Conservation (phyloP, 768 basidiomycete species). For the Trametes sanguinea region DNA sequence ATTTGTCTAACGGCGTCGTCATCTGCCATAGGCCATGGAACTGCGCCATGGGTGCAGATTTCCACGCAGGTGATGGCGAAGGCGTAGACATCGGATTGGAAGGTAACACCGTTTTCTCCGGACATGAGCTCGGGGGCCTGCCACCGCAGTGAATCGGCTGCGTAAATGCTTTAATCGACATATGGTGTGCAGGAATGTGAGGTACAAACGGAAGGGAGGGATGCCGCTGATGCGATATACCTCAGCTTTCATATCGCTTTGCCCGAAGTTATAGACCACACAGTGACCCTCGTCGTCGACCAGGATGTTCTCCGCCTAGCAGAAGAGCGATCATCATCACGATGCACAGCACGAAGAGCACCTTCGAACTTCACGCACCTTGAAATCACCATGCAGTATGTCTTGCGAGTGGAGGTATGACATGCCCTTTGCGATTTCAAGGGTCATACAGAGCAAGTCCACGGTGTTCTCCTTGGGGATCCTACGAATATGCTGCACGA, state of each 20-base stretch:
- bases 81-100: conserved; percentile 41
- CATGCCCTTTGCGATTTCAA: conserved; percentile 81
- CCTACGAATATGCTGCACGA: conserved; percentile 58
- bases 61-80: conserved; percentile 42
- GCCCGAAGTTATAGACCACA: conserved; percentile 81
- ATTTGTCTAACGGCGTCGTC: conserved; percentile 34
- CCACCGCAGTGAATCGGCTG: conserved; percentile 50
- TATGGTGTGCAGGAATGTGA: conserved; percentile 34
- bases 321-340: background rate
- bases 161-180: too few species aligned
- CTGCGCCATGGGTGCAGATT: conserved; percentile 37
- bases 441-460: conserved; percentile 61
- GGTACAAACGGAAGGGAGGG: conserved; percentile 31
- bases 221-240: conserved; percentile 60
- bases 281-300: conserved; percentile 67
- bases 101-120: conserved; percentile 36
- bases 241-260: conserved; percentile 78
- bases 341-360: too few species aligned
- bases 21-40: conserved; percentile 36
- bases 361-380: conserved; percentile 44
- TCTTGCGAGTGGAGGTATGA: conserved; percentile 70
- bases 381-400: conserved; percentile 80
- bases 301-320: conserved; percentile 71
- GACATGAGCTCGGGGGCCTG: conserved; percentile 43
- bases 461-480: conserved; percentile 34